Conservation (phyloP, 805 yeast genomes). For the Cyberlindnera amylophila region DNA sequence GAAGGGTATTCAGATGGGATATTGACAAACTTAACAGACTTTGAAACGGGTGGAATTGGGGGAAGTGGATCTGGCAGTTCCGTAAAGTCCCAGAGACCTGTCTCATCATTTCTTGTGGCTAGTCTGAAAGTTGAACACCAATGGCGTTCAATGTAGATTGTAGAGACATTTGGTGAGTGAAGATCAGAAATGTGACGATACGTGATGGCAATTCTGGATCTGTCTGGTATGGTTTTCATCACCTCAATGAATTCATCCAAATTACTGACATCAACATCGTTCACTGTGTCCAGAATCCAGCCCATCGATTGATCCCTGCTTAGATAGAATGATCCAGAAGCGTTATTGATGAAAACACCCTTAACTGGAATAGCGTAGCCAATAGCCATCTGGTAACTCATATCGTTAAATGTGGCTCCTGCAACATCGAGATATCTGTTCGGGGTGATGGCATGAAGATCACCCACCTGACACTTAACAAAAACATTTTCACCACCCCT, state of each 20-base stretch:
- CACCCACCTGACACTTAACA: constrained; percentile 56
- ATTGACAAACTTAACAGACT: constrained; percentile 65
- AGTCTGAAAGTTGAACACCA: constrained; percentile 72
- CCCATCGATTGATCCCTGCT: constrained; percentile 60
- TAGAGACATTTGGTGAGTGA: constrained; percentile 67
- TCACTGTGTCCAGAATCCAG: constrained; percentile 77
- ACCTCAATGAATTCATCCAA: constrained; percentile 74
- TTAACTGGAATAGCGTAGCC: constrained; percentile 76
- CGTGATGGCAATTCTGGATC: constrained; percentile 61
- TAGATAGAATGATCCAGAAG: constrained; percentile 70
- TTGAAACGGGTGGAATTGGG: constrained; percentile 48
- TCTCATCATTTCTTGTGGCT: constrained; percentile 57
- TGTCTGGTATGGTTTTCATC: constrained; percentile 74
- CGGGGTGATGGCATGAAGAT: constrained; percentile 81
- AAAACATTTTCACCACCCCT: constrained; percentile 65
- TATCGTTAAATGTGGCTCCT: constrained; percentile 82
- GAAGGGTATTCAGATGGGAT: constrained; percentile 53
- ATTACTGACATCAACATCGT: constrained; percentile 70
- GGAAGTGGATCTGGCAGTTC: constrained; percentile 54
- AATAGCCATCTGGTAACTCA: constrained; percentile 88
- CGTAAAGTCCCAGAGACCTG: constrained; percentile 56
- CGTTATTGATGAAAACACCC: constrained; percentile 79
- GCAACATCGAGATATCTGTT: constrained; percentile 74
- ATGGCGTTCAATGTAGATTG: constrained; percentile 75
- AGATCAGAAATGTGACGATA: constrained; percentile 78